A percentile compares a stretch with the other conserved stretches of the same genome.
phyloP scores from a whole-genome alignment of 1,284 basidiomycete genomes.

The Hortiboletus rubellus region DNA sequence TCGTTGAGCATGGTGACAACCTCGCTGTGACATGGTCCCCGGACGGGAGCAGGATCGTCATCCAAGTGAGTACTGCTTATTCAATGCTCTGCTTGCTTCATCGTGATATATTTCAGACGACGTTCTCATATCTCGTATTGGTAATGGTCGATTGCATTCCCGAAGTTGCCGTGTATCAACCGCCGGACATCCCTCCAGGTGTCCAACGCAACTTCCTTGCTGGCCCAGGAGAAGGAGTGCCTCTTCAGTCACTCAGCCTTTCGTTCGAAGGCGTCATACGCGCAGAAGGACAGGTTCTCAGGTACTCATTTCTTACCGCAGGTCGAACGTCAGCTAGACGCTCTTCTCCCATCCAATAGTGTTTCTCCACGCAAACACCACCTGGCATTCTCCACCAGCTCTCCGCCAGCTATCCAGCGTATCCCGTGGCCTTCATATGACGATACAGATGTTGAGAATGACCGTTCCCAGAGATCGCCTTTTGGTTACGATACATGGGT shows the following conservation, averaged over 20 bases:
- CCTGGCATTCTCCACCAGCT: conserved; percentile 70
- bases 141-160: conserved; percentile 65
- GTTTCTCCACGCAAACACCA: conserved; percentile 69
- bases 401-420: conserved; percentile 70
- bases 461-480: conserved; percentile 28
- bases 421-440: conserved; percentile 74
- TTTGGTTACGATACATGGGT: conserved; percentile 68
- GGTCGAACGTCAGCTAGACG: conserved; percentile 1
- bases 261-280: conserved; percentile 82
- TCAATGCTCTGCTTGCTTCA: conserved; percentile 7
- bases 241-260: conserved; percentile 62
- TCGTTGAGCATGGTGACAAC: conserved; percentile 81
- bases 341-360: conserved; percentile 38
- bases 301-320: conserved; percentile 41
- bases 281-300: conserved; percentile 72
- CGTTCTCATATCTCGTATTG: conserved; percentile 75
- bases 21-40: conserved; percentile 73
- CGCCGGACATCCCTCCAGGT: conserved; percentile 51
- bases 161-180: conserved; percentile 56
- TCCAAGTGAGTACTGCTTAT: conserved; percentile 59
- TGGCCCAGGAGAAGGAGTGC: conserved; percentile 76
- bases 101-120: conserved; percentile 51
- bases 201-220: conserved; percentile 67
- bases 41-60: conserved; percentile 73
- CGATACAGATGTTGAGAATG: conserved; percentile 41